Conservation (phyloP, 2,329 filamentous ascomycete genomes). For the Pseudohalonectria lignicola region DNA sequence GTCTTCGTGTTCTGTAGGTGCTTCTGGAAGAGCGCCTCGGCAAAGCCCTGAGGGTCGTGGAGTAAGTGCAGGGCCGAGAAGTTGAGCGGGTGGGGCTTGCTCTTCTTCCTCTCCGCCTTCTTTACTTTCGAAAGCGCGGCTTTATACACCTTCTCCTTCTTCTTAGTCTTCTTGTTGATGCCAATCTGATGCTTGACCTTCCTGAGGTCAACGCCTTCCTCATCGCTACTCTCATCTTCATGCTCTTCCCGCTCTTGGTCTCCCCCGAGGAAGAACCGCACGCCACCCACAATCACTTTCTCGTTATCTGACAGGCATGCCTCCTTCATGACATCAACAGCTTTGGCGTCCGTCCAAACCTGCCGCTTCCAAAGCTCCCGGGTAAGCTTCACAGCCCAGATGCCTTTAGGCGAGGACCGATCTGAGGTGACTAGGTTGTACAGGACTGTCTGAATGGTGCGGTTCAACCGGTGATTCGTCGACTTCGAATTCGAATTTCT, state of each 20-base stretch:
- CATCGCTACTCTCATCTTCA: conserved; percentile 79
- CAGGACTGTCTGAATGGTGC: conserved; percentile 83
- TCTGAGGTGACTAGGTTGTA: conserved; percentile 88
- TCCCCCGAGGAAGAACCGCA: conserved; percentile 89
- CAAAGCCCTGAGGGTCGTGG: conserved; percentile 89
- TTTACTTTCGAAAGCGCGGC: conserved; percentile 77
- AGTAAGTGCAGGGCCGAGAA: conserved; percentile 92
- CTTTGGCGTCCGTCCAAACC: conserved; percentile 83
- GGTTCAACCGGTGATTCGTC: conserved; percentile 86
- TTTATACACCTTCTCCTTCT: conserved; percentile 68
- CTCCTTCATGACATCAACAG: conserved; percentile 98
- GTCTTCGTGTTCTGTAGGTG: conserved; percentile 82
- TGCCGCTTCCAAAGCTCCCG: conserved; percentile 94
- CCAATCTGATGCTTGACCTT: conserved; percentile 74
- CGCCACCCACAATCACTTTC: conserved; percentile 80
- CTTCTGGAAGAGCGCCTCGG: conserved; percentile 79
- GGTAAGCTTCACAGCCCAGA: conserved; percentile 95
- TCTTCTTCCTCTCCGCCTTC: conserved; percentile 78
- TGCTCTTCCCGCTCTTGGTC: conserved; percentile 92
- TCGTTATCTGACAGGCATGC: conserved; percentile 78
- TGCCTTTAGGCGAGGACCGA: conserved; percentile 68
- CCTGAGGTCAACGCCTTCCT: conserved; percentile 59
- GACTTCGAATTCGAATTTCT: conserved; percentile 77
- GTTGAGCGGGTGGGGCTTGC: conserved; percentile 77
- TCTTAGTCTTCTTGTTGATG: conserved; percentile 96